Conservation (phyloP, 148 eudicot genomes). For the Arbutus unedo region DNA sequence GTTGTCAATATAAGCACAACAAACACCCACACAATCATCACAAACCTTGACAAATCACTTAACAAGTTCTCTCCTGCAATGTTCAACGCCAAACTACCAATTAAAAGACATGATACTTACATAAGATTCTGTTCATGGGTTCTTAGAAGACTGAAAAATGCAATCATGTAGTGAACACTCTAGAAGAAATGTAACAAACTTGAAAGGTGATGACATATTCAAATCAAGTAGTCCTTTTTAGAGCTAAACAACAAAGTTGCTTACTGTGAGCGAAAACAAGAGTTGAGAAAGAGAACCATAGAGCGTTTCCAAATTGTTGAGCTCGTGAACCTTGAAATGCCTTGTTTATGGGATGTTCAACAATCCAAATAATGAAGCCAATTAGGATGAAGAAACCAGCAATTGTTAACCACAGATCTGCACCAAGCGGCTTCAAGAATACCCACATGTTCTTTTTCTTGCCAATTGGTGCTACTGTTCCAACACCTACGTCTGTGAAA, state of each 20-base stretch:
- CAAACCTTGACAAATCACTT: conserved; percentile 31
- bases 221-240: too few relatives aligned
- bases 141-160: too few relatives aligned
- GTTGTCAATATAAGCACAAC: conserved; percentile 31
- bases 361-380: conserved; percentile 27
- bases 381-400: conserved; percentile 15
- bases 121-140: too few relatives aligned
- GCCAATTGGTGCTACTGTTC: conserved; percentile 11
- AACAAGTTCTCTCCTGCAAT: conserved; percentile 28
- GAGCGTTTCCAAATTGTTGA: conserved; percentile 18
- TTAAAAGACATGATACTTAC: not conserved
- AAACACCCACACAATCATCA: conserved; percentile 8
- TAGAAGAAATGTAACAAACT: too few relatives aligned
- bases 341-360: conserved; percentile 23
- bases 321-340: conserved; percentile 19
- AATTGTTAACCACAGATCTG: conserved; percentile 16
- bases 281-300: conserved; percentile 27
- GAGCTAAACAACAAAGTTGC: not conserved
- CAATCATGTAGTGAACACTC: too few relatives aligned
- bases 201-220: too few relatives aligned
- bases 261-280: conserved; percentile 32
- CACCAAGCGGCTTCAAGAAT: conserved; percentile 27
- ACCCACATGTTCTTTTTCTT: conserved; percentile 22
- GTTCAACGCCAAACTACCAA: not conserved
- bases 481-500: conserved; percentile 25